These are phyloP conservation scores for Beauveria bassiana DNA, from an alignment of 2,329 filamentous ascomycete genomes.

Conservation along the genomic window DNA sequence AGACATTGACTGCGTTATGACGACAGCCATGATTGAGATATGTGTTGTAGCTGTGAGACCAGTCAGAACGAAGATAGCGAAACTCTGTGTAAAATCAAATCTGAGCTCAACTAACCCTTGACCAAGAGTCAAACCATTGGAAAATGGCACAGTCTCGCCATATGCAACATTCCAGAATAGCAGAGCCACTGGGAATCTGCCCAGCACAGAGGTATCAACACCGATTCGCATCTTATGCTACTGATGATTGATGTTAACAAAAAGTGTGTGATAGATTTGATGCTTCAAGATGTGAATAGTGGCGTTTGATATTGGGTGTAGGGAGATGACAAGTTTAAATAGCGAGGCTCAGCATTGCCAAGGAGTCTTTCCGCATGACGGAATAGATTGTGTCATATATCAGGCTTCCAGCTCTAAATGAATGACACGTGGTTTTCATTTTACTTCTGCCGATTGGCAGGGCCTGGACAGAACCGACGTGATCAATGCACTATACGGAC, in stretches of 20 bases:
- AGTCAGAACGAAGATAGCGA: neutral
- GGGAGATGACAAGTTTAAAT: neutral
- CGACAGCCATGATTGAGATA: neutral
- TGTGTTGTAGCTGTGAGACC: neutral
- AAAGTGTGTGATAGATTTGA: neutral
- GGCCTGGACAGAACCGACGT: neutral
- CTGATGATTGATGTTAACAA: neutral
- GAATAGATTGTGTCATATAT: neutral
- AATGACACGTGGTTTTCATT: neutral
- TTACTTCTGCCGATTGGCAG: neutral
- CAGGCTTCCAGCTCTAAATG: neutral
- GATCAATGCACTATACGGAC: neutral
- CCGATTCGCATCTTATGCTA: neutral
- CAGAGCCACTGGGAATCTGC: neutral
- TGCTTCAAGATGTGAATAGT: neutral
- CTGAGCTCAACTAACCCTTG: neutral
- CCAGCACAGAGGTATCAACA: neutral
- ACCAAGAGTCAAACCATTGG: neutral
- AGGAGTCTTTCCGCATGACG: neutral
- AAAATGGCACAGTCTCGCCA: neutral
- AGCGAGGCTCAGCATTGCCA: neutral
- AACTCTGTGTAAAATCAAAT: neutral
- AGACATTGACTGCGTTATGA: neutral
- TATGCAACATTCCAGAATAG: neutral
- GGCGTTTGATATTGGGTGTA: neutral